Conservation (phyloP, 1,139 yeast species). For the Hansenula lynferdii region DNA sequence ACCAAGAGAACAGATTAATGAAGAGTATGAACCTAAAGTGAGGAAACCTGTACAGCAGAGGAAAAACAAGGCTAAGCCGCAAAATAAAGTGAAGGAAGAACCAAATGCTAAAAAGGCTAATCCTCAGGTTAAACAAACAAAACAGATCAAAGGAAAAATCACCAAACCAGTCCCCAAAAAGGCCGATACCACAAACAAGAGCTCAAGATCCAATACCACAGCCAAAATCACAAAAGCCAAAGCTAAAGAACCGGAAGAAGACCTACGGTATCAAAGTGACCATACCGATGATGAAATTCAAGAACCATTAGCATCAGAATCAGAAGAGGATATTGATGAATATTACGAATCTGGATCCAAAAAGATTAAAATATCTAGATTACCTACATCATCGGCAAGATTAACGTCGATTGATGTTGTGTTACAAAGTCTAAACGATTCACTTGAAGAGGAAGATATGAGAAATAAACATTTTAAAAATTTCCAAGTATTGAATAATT, state of each 20-base stretch:
- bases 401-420: conserved; percentile 29
- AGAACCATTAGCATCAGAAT: too few relatives aligned
- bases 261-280: not conserved
- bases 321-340: conserved; percentile 1
- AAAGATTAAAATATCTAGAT: conserved; percentile 11
- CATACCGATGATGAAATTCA: not conserved
- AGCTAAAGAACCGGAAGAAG: conserved; percentile 2
- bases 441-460: conserved; percentile 15
- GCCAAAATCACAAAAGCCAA: too few relatives aligned
- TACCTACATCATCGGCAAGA: conserved; percentile 22
- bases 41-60: too few relatives aligned
- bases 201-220: too few relatives aligned
- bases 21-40: conserved; percentile 9
- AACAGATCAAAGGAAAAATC: too few relatives aligned
- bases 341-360: not conserved
- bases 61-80: too few relatives aligned
- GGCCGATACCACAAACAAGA: too few relatives aligned
- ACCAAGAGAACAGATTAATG: conserved; percentile 6
- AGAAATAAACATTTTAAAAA: conserved; percentile 5
- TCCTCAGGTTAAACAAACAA: too few relatives aligned
- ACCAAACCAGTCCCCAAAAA: too few relatives aligned
- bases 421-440: conserved; percentile 25
- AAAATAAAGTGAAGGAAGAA: too few relatives aligned
- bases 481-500: conserved; percentile 11
- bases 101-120: too few relatives aligned